Evolutionary conservation across 768 basidiomycete genomes (phyloP).

Genomic region (Hypsizygus marmoreus): DNA sequence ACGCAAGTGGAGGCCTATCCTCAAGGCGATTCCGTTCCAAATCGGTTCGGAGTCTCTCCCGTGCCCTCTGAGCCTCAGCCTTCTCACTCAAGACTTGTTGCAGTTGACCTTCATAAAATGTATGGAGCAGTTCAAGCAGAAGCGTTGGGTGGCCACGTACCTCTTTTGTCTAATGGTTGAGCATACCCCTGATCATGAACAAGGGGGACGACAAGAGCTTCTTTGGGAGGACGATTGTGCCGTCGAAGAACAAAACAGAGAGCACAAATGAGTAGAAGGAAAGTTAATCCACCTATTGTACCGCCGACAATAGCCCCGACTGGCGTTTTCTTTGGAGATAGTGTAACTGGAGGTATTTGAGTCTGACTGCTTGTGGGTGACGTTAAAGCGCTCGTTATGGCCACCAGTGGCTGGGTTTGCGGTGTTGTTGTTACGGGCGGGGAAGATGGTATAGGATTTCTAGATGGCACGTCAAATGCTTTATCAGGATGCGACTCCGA

Average conservation of each 20-base stretch:
- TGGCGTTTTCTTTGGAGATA: background rate
- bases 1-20: background rate
- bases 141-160: background rate
- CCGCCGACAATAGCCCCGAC: conserved; percentile 1
- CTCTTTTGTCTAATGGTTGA: background rate
- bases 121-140: background rate
- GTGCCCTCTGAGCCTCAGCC: background rate
- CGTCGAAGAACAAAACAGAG: background rate
- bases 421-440: background rate
- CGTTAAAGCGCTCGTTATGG: background rate
- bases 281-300: background rate
- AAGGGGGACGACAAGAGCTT: background rate
- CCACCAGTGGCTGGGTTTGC: background rate
- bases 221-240: background rate
- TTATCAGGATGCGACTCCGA: too few relatives aligned
- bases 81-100: background rate
- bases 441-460: too few relatives aligned
- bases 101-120: background rate
- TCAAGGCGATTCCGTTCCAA: background rate
- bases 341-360: background rate
- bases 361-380: background rate
- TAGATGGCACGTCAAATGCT: too few relatives aligned
- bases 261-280: background rate
- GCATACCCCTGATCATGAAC: background rate
- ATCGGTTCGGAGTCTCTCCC: background rate